These are phyloP conservation scores for Ceratobasidium sp. DNA, from an alignment of 1,284 basidiomycete genomes.

Conservation along the genomic window DNA sequence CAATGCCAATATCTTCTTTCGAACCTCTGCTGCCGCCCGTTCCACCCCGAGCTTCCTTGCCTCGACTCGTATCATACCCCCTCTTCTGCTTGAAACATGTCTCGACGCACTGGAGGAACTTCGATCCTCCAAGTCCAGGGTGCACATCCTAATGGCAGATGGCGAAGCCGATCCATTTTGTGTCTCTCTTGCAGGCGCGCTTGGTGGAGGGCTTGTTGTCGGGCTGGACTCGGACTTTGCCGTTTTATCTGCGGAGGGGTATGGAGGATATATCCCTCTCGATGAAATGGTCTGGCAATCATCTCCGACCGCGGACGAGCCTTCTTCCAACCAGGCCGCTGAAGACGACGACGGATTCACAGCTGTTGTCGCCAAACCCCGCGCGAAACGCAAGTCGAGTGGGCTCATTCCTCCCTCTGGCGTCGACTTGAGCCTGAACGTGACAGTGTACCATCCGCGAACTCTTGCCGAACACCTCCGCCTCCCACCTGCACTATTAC, in stretches of 20 bases:
- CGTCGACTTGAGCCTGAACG: slow-evolving; percentile 45
- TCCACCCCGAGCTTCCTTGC: slow-evolving; percentile 71
- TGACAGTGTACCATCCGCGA: slow-evolving; percentile 68
- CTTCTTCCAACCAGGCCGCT: slow-evolving; percentile 45
- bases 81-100: slow-evolving; percentile 67
- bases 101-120: slow-evolving; percentile 60
- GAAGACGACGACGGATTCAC: slow-evolving; percentile 65
- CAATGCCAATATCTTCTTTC: slow-evolving; percentile 78
- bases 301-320: slow-evolving; percentile 47
- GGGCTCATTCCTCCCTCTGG: slow-evolving; percentile 62
- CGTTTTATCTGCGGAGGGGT: slow-evolving; percentile 74
- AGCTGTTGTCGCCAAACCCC: slow-evolving; percentile 51
- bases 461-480: slow-evolving; percentile 69
- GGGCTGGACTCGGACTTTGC: slow-evolving; percentile 85
- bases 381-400: slow-evolving; percentile 32
- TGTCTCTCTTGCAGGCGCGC: slow-evolving; percentile 77
- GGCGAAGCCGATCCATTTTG: slow-evolving; percentile 88
- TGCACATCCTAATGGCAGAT: slow-evolving; percentile 72
- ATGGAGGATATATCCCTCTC: slow-evolving; percentile 79
- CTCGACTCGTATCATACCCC: slow-evolving; percentile 78
- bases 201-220: slow-evolving; percentile 72
- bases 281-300: slow-evolving; percentile 78
- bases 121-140: slow-evolving; percentile 40
- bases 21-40: slow-evolving; percentile 75
- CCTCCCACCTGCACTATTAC: slow-evolving; percentile 74